phyloP scores from a whole-genome alignment of 345 rosid genomes.

The Eucalyptus microcorys region DNA sequence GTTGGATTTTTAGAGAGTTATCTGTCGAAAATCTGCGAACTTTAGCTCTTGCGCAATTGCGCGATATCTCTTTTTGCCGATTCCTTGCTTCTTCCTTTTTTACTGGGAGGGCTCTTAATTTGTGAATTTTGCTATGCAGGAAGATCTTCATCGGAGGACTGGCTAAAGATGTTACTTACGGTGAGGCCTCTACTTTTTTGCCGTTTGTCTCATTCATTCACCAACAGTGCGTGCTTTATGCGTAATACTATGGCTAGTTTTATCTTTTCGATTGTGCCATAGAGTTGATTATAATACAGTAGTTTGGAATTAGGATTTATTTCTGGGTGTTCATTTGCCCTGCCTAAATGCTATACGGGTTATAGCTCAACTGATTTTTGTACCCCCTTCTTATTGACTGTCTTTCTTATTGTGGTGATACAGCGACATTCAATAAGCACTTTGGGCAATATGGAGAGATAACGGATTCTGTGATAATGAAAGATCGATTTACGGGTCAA shows the following conservation, averaged over 20 bases:
- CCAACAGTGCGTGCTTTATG: background rate
- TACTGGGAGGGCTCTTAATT: background rate
- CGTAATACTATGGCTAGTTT: background rate
- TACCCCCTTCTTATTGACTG: background rate
- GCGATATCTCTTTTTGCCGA: background rate
- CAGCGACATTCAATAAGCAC: conserved; percentile 65
- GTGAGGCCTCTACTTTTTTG: conserved; percentile 10
- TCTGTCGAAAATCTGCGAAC: background rate
- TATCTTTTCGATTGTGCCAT: background rate
- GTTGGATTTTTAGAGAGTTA: background rate
- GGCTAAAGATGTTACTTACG: conserved; percentile 57
- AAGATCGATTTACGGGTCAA: conserved; percentile 71
- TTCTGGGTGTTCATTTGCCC: background rate
- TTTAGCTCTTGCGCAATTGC: background rate
- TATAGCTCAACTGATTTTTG: background rate
- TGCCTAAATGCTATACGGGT: background rate
- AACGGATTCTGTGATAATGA: conserved; percentile 83
- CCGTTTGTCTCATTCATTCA: background rate
- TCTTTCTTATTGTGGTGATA: background rate
- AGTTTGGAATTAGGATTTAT: background rate
- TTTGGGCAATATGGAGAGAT: conserved; percentile 84
- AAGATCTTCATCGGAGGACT: conserved; percentile 88
- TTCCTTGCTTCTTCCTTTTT: background rate
- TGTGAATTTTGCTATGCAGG: conserved; percentile 14
- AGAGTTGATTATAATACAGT: background rate